Evolutionary conservation across 2,329 filamentous ascomycete species (phyloP).

Genomic region (Trichoderma guizhouense): DNA sequence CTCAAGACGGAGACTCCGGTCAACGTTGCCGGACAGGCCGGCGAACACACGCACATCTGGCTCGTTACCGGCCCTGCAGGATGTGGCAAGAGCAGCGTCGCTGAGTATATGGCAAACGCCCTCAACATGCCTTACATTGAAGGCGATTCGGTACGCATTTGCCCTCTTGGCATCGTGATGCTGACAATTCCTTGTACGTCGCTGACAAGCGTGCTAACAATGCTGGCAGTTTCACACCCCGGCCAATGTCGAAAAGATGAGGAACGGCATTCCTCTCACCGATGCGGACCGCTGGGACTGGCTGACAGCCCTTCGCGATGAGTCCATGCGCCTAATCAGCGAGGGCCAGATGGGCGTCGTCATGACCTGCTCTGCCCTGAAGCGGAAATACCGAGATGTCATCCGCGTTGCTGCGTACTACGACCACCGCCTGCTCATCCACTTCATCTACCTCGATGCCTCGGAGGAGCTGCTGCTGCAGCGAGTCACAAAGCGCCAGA

Average conservation of each 20-base stretch:
- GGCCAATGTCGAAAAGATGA: conserved; percentile 90
- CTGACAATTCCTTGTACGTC: neutral
- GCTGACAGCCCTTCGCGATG: conserved; percentile 75
- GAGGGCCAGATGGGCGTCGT: conserved; percentile 71
- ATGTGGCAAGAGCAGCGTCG: conserved; percentile 76
- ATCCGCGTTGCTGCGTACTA: conserved; percentile 79
- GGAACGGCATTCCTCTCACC: conserved; percentile 74
- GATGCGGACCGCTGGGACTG: conserved; percentile 98
- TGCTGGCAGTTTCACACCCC: conserved; percentile 65
- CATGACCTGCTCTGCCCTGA: conserved; percentile 91
- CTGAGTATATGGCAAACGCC: conserved; percentile 59
- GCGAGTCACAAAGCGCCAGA: conserved; percentile 70
- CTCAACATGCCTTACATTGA: conserved; percentile 69
- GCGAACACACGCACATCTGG: conserved; percentile 67
- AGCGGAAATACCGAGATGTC: conserved; percentile 94
- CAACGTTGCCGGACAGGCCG: conserved; percentile 24
- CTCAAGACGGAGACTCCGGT: conserved; percentile 25
- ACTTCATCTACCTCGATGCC: conserved; percentile 89
- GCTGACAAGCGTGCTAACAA: neutral
- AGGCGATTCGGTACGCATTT: conserved; percentile 67
- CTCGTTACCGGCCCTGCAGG: conserved; percentile 76
- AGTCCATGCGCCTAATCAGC: conserved; percentile 55
- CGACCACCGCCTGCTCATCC: conserved; percentile 68
- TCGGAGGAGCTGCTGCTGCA: conserved; percentile 70
- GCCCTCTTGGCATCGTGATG: neutral